Base-by-base conservation (phyloP, 495 filamentous ascomycete species). In the Penicilliopsis zonata region DNA sequence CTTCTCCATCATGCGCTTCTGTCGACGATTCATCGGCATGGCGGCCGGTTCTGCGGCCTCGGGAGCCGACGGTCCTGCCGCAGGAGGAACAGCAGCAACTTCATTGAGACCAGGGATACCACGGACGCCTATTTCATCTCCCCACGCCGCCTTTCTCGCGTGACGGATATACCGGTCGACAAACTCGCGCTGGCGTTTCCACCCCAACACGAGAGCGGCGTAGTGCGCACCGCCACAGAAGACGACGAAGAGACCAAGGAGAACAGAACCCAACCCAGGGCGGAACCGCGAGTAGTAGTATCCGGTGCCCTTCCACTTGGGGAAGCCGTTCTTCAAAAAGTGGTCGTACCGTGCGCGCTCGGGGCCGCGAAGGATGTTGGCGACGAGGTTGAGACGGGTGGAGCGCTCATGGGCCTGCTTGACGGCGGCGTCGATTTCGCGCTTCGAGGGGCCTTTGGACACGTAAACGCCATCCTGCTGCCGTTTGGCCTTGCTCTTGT, bases 251-350 rank as follows among this genome's bases (percentile, higher is more conserved):
- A 93, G 61, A 22, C 88, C 86, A 8, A 76, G 31, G 31, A 96
- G 53, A 28, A 95, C 90, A 7, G 78, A 78, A 13, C 82, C 85
- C 7, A 95, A 61, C 8, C 90, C 90, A 1, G 90, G 90, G 17
- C 90, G 73, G 68, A 85, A 94, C 5, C 90, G 79, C 34, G 68
- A 78, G 61, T 96, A 99, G 67, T 95, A 96, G 67, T 96, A 99
- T 33, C 87, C 92, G 12, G 90, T 95, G 20, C 92, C 90, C 53
- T 82, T 83, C 90, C 92, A 98, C 30, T 71, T 76, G 8, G 90
- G 90, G 58, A 99, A 99, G 13, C 90, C 90, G 58, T 95, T 84
- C 46, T 65, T 69, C 33, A 99, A 63, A 63, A 99, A 99, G 54
- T 94, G 76, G 54, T 99, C 87, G 53, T 99, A 99, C 32, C 92